phyloP scores from a whole-genome alignment of 2,329 filamentous ascomycete species.

The Claviceps citrina region DNA sequence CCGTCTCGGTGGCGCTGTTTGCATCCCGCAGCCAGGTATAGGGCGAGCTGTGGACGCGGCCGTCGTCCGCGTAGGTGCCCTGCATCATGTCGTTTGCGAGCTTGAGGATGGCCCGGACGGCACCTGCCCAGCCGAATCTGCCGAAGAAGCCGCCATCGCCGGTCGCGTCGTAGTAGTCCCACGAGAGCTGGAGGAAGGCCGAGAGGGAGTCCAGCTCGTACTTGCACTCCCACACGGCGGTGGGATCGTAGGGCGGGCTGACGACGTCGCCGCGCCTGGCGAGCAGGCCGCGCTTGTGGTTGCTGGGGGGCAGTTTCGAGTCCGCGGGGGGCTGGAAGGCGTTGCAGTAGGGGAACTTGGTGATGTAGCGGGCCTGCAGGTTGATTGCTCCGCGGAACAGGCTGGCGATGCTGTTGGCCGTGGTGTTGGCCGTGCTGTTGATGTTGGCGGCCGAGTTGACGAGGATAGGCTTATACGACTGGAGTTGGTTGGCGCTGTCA shows the following conservation, averaged over 20 bases:
- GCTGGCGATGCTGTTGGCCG: slow-evolving; percentile 34
- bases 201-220: slow-evolving; percentile 88
- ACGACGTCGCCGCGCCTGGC: slow-evolving; percentile 31
- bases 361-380: slow-evolving; percentile 56
- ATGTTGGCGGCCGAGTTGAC: slow-evolving; percentile 18
- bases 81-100: slow-evolving; percentile 55
- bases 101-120: slow-evolving; percentile 53
- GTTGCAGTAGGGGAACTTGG: slow-evolving; percentile 70
- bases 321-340: slow-evolving; percentile 81
- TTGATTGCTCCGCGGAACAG: slow-evolving; percentile 64
- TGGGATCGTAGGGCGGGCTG: slow-evolving; percentile 51
- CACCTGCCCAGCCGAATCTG: slow-evolving; percentile 54
- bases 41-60: slow-evolving; percentile 38
- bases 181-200: slow-evolving; percentile 67
- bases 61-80: slow-evolving; percentile 53
- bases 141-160: slow-evolving; percentile 59
- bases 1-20: slow-evolving; percentile 62
- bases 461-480: slow-evolving; percentile 56
- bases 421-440: neutral
- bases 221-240: slow-evolving; percentile 82
- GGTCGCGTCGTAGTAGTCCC: slow-evolving; percentile 64
- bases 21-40: slow-evolving; percentile 71
- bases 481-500: slow-evolving; percentile 70
- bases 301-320: slow-evolving; percentile 24
- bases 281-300: slow-evolving; percentile 9